Base-by-base conservation (phyloP, 129 eudicot species). In the Sambucus nigra region DNA sequence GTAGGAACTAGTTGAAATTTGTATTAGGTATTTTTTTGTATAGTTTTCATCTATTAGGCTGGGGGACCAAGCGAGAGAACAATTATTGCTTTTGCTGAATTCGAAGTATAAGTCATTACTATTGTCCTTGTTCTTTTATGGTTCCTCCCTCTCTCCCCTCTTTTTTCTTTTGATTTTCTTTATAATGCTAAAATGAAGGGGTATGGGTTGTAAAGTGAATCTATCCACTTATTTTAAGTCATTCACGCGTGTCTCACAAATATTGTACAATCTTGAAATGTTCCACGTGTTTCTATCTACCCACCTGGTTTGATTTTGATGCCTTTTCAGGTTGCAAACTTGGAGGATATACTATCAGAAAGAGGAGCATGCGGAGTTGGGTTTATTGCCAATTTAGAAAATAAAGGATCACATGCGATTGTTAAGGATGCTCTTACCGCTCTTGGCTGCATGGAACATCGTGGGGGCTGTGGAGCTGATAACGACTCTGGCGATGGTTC, bases 371-470 rank as follows among this genome's bases (percentile, higher is more conserved):
- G 99, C 66, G 99, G 99, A 53, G 99, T 92, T 47, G 99, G 99
- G 39, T 92, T 92, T 67, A 80, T 92, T 49, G 95, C 99, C 48
- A 86, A 92, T 73, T 71, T 92, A 77, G 96, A 92, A 52, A 92
- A 92, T 77, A 86, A 79, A 68, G 87, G 82, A 47, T 92, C 99
- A 40, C 78, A 86, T 64, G 68, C 69, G 57, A 92, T 92, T 27
- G 81, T 92, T 55, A 78, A 77, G 64, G 99, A 92, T 80, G 99
- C 99, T 64, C 99, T 92, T 64, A 80, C 66, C 1, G 99, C 99
- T 12, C 99, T 92, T 70, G 99, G 99, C 23, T 92, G 99, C 70
- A 92, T 92, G 99, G 99, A 92, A 63, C 99, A 92, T 67, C 94
- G 99, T 28, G 99, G 99, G 11, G 99, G 99, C 16, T 92, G 99